Conservation (phyloP, 169 alveolate species). For the Plasmodium coatneyi region DNA sequence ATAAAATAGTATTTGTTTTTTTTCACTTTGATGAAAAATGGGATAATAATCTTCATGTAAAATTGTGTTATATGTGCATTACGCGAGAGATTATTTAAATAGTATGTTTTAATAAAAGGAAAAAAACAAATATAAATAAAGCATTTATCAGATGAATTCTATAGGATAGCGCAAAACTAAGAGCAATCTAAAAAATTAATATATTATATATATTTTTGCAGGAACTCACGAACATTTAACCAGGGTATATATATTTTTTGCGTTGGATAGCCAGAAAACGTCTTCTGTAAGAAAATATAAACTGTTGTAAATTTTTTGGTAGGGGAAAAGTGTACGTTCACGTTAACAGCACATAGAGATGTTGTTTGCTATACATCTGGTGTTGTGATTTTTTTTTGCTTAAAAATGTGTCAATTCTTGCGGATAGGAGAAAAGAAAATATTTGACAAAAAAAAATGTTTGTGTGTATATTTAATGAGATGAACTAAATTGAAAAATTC, state of each 20-base stretch:
- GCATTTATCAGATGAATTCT: not conserved
- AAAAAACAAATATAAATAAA: not conserved
- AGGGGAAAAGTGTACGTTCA: not conserved
- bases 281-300: not conserved
- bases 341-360: not conserved
- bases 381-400: not conserved
- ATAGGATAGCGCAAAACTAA: not conserved
- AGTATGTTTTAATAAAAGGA: not conserved
- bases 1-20: not conserved
- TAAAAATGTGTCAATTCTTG: not conserved
- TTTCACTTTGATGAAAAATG: slow-evolving; percentile 1
- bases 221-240: not conserved
- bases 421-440: not conserved
- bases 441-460: not conserved
- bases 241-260: not conserved
- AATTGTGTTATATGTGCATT: not conserved
- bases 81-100: not conserved
- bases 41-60: not conserved
- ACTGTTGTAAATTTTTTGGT: not conserved
- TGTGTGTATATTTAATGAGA: not conserved
- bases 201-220: not conserved
- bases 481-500: not conserved
- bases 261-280: not conserved
- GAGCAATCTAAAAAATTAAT: not conserved
- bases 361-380: not conserved